Evolutionary conservation across 2,329 filamentous ascomycete species (phyloP), one percentile per base, ranked within the genome.

Genomic region (Torrubiella hemipterigena): DNA sequence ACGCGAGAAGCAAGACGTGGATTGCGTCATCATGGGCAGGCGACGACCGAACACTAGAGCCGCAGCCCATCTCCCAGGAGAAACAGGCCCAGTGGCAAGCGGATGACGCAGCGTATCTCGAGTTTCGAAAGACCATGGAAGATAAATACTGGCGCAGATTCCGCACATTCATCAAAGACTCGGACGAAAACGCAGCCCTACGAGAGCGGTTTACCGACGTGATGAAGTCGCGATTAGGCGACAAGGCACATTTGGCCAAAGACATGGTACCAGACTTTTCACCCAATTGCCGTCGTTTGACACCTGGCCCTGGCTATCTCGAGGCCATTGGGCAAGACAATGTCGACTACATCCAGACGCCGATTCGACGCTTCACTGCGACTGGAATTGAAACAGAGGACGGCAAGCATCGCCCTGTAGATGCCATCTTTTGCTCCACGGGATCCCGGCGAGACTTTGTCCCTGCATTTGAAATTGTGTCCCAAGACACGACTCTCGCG

Each of bases 351-450:
- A 71, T 79, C 41, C 61, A 60, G 20, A 64, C 62, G 0, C 62
- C 51, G 0, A 81, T 81, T 44, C 56, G 59, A 13, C 58, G 63
- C 1, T 73, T 83, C 38, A 78, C 70, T 0, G 54, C 58, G 22
- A 70, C 59, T 0, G 73, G 73, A 0, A 76, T 81, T 27, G 63
- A 72, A 41, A 77, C 72, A 0, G 52, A 49, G 0, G 74, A 81
- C 39, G 75, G 74, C 3, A 47, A 46, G 0, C 57, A 67, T 18
- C 55, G 73, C 4, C 60, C 70, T 12, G 72, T 78, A 0, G 77
- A 81, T 37, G 70, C 72, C 11, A 57, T 81, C 5, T 72, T 83
- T 41, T 82, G 76, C 42, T 72, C 76, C 2, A 84, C 79, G 0
- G 79, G 79, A 2, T 73, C 74, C 7, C 76, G 79, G 40, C 61